Conservation (phyloP, 2,329 filamentous ascomycete species). For the Colletotrichum sp. region DNA sequence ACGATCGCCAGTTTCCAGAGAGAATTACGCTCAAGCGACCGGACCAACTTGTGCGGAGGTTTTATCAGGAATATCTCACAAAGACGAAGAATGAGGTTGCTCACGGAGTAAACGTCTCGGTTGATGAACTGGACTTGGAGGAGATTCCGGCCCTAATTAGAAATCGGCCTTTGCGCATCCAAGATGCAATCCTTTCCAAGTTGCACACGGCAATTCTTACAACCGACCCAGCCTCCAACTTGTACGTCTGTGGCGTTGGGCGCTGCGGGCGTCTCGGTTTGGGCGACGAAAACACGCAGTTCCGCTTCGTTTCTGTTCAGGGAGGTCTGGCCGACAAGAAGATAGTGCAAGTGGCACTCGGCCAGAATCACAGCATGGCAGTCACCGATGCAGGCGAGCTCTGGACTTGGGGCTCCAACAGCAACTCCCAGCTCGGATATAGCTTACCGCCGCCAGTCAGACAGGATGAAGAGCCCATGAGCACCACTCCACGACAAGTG, state of each 20-base stretch:
- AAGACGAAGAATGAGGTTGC: slow-evolving; percentile 32
- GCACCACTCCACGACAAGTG: slow-evolving; percentile 81
- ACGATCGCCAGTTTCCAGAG: slow-evolving; percentile 93
- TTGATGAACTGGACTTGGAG: slow-evolving; percentile 30
- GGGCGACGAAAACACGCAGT: slow-evolving; percentile 88
- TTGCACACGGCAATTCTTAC: slow-evolving; percentile 90
- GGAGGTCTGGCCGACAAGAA: slow-evolving; percentile 76
- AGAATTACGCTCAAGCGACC: slow-evolving; percentile 78
- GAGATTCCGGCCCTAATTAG: slow-evolving; percentile 76
- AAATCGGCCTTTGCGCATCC: slow-evolving; percentile 74
- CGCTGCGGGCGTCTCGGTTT: slow-evolving; percentile 87
- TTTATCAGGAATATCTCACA: slow-evolving; percentile 71
- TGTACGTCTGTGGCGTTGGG: slow-evolving; percentile 92
- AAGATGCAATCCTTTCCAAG: slow-evolving; percentile 88
- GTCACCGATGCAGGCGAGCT: slow-evolving; percentile 86
- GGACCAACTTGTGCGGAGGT: slow-evolving; percentile 73
- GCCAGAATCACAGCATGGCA: slow-evolving; percentile 89
- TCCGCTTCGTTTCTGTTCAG: slow-evolving; percentile 83
- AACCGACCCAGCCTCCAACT: slow-evolving; percentile 83
- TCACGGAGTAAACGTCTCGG: not conserved
- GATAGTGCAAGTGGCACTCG: slow-evolving; percentile 78
- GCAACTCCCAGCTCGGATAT: slow-evolving; percentile 86
- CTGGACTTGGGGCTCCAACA: slow-evolving; percentile 94
- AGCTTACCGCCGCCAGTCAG: slow-evolving; percentile 67
- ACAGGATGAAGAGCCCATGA: slow-evolving; percentile 83